These are phyloP conservation scores for Sclerotinia spermophila DNA, from an alignment of 2,329 filamentous ascomycete genomes.

Conservation along the genomic window DNA sequence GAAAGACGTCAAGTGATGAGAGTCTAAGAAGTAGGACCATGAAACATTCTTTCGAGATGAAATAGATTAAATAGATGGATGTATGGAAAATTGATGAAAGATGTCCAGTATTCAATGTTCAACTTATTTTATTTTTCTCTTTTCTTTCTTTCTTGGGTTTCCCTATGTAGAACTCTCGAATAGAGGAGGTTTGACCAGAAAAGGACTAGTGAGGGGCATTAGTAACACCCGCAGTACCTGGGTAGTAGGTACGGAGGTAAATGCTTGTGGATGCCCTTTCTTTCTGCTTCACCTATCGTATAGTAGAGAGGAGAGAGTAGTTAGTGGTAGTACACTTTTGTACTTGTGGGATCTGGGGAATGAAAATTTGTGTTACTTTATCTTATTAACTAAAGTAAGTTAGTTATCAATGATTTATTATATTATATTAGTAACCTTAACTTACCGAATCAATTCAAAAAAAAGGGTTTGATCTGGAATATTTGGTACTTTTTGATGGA, in stretches of 20 bases:
- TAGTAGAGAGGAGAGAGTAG: no score
- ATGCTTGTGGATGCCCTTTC: background rate
- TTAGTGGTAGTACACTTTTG: no score
- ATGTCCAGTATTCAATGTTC: background rate
- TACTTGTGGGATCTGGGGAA: background rate
- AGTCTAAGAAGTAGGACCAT: background rate
- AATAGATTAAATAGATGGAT: background rate
- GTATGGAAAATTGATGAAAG: background rate
- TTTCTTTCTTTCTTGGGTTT: background rate
- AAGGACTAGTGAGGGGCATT: conserved; percentile 23
- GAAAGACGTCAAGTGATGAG: background rate
- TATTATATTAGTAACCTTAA: no score
- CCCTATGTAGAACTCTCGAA: background rate
- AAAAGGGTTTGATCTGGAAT: background rate
- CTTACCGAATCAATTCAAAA: background rate
- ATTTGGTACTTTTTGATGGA: background rate
- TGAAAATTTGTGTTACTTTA: background rate
- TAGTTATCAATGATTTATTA: background rate
- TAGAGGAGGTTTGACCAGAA: conserved; percentile 9
- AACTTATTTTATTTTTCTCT: no score
- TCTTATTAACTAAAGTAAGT: no score
- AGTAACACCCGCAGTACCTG: background rate
- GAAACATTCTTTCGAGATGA: background rate
- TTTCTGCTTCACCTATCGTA: background rate
- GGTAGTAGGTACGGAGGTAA: no score